These are phyloP conservation scores for Phytophthora rubi DNA, from an alignment of 352 stramenopile genomes.

Conservation along the genomic window DNA sequence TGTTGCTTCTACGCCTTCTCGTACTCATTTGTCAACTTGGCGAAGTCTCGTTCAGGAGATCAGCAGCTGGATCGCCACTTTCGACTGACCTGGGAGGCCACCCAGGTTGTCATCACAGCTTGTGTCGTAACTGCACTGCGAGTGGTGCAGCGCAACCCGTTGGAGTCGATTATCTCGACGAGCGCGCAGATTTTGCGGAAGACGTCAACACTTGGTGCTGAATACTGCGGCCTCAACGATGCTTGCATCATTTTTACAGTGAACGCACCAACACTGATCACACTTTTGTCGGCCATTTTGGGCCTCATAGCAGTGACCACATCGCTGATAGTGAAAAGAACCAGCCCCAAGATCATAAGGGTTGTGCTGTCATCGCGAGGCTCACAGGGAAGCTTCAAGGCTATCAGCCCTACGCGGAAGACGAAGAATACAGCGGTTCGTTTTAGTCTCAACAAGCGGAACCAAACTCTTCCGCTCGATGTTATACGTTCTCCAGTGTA, in stretches of 20 bases:
- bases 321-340: slow-evolving; percentile 6
- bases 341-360: slow-evolving; percentile 1
- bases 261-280: not conserved
- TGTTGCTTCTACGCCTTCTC: slow-evolving; percentile 30
- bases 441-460: slow-evolving; percentile 13
- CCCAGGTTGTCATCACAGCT: slow-evolving; percentile 12
- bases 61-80: slow-evolving; percentile 23
- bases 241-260: slow-evolving; percentile 17
- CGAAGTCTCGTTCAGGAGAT: slow-evolving; percentile 5
- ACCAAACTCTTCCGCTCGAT: slow-evolving; percentile 2
- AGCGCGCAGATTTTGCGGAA: slow-evolving; percentile 19
- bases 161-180: slow-evolving; percentile 5
- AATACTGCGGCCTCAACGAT: slow-evolving; percentile 16
- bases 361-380: not conserved
- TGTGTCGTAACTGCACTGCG: slow-evolving; percentile 4
- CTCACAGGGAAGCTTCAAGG: not conserved
- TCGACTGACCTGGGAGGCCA: slow-evolving; percentile 23
- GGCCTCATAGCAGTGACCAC: not conserved
- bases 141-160: slow-evolving; percentile 3
- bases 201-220: slow-evolving; percentile 2
- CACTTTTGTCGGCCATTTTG: not conserved
- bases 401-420: not conserved
- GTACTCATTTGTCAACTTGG: slow-evolving; percentile 21
- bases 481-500: not conserved
- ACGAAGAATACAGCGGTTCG: not conserved